phyloP scores from a whole-genome alignment of 1,284 basidiomycete species.

The Malassezia caprae region DNA sequence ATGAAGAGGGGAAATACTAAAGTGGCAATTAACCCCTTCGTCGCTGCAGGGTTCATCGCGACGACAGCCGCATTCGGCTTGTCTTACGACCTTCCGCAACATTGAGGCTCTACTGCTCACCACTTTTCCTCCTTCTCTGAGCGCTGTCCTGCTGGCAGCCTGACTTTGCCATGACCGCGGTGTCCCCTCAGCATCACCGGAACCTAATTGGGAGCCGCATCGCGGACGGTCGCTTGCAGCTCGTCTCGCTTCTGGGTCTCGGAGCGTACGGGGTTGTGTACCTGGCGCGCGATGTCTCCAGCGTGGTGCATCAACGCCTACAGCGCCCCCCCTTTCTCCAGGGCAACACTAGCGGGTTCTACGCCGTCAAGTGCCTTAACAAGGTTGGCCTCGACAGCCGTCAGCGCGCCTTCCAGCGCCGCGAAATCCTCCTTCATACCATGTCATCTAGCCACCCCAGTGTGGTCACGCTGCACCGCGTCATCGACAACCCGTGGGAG shows the following conservation, averaged over 20 bases:
- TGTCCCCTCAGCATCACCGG: slow-evolving; percentile 21
- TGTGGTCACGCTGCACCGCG: slow-evolving; percentile 78
- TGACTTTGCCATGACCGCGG: neutral
- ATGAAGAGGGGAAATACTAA: neutral
- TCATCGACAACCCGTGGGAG: slow-evolving; percentile 59
- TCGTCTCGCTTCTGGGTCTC: slow-evolving; percentile 78
- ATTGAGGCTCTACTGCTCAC: neutral
- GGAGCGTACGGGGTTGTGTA: slow-evolving; percentile 96
- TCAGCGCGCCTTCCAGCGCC: slow-evolving; percentile 68
- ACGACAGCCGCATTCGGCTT: neutral
- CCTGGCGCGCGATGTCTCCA: slow-evolving; percentile 48
- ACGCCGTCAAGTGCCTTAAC: slow-evolving; percentile 77
- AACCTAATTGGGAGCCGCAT: slow-evolving; percentile 50
- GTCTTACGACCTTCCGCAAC: neutral
- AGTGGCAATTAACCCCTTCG: neutral
- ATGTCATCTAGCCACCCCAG: slow-evolving; percentile 64
- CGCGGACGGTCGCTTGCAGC: slow-evolving; percentile 57
- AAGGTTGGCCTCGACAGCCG: slow-evolving; percentile 58
- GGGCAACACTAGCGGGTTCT: slow-evolving; percentile 49
- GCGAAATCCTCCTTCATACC: slow-evolving; percentile 59
- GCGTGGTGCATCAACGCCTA: slow-evolving; percentile 17
- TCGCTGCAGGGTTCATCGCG: neutral
- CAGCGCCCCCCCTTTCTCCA: slow-evolving; percentile 3
- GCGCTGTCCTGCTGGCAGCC: neutral
- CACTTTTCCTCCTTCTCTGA: neutral